Evolutionary conservation across 768 basidiomycete species (phyloP).

Genomic region (Tulasnella sp.): DNA sequence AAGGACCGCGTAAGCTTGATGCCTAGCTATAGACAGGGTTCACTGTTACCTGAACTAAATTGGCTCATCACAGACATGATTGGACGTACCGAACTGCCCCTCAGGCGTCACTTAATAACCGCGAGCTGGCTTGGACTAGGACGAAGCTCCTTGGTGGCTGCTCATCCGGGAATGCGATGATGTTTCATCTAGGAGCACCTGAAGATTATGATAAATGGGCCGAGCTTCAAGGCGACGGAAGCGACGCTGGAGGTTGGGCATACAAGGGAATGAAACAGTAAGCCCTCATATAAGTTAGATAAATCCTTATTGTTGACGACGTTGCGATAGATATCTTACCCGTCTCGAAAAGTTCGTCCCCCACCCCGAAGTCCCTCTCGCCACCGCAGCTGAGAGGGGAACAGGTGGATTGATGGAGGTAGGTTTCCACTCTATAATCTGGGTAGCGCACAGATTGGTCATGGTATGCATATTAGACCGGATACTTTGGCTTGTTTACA

Average conservation of each 20-base stretch:
- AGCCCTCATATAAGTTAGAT: not conserved
- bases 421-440: not conserved
- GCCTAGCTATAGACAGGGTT: too few species aligned
- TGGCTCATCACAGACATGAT: not conserved
- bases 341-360: conserved; percentile 19
- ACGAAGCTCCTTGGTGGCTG: conserved; percentile 66
- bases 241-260: conserved; percentile 17
- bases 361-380: conserved; percentile 12
- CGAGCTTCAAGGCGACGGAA: not conserved
- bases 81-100: conserved; percentile 12
- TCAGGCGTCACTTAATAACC: not conserved
- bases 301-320: not conserved
- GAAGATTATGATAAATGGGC: conserved; percentile 21
- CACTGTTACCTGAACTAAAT: too few species aligned
- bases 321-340: conserved; percentile 12
- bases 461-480: not conserved
- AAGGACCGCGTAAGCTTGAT: not conserved
- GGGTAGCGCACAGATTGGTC: not conserved
- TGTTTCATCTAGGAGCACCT: conserved; percentile 26
- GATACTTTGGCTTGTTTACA: conserved; percentile 12
- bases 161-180: conserved; percentile 53
- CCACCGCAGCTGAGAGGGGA: conserved; percentile 3
- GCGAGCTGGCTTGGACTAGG: conserved; percentile 36
- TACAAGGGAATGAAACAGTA: conserved; percentile 15
- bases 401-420: conserved; percentile 8